Evolutionary conservation across 2,329 filamentous ascomycete species (phyloP), one percentile per base, ranked within the genome.

Genomic region (Fusarium mundagurra): DNA sequence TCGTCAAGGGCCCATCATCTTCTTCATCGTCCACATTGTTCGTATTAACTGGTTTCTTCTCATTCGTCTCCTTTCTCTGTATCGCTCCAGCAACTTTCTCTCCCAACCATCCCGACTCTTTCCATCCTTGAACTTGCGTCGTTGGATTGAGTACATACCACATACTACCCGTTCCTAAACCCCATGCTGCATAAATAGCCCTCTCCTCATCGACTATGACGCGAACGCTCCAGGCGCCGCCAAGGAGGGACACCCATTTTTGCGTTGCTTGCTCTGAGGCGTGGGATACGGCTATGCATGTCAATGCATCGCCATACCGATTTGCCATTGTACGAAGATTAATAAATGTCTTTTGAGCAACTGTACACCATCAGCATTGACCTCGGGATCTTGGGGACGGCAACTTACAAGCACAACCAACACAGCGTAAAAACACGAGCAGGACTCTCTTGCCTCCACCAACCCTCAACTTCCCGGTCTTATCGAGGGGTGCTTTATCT

Each of bases 271-370:
- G 82, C 8, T 83, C 80, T 14, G 89, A 90, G 44, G 89, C 87
- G 81, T 91, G 89, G 31, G 89, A 91, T 58, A 91, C 83, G 71
- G 89, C 89, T 64, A 91, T 83, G 82, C 88, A 91, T 66, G 84
- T 85, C 17, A 91, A 82, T 47, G 82, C 81, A 74, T 81, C 80
- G 59, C 85, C 82, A 74, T 89, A 84, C 58, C 86, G 86, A 79
- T 87, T 88, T 18, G 88, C 85, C 65, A 91, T 84, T 48, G 86
- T 82, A 58, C 89, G 88, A 61, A 91, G 84, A 69, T 85, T 82
- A 67, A 90, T 82, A 77, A 91, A 91, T 10, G 88, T 86, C 74
- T 89, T 87, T 75, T 89, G 87, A 27, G 88, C 88, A 77, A 89
- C 87, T 89, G 13, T 3, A 2, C 17, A 8, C 17, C 6, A 31